These are phyloP conservation scores for Globisporangium paddicum DNA, from an alignment of 352 stramenopile genomes.

Conservation along the genomic window DNA sequence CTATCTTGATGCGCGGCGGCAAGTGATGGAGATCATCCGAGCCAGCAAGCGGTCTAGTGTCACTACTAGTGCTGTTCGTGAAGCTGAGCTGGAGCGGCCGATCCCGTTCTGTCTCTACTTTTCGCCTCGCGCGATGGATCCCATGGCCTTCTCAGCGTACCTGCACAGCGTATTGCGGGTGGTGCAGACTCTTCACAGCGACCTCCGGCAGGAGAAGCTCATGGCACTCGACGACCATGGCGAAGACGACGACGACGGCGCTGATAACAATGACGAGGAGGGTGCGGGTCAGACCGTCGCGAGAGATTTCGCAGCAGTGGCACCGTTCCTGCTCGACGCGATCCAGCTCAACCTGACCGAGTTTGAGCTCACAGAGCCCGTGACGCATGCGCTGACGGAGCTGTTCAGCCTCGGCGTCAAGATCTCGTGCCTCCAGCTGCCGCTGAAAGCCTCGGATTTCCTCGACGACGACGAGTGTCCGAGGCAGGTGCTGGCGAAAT, in stretches of 20 bases:
- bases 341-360: conserved; percentile 33
- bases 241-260: background rate
- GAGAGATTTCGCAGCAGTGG: background rate
- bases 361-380: conserved; percentile 29
- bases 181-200: conserved; percentile 4
- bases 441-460: conserved; percentile 28
- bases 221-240: background rate
- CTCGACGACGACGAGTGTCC: conserved; percentile 27
- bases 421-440: conserved; percentile 26
- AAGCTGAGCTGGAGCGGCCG: background rate
- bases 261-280: background rate
- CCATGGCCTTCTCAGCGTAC: conserved; percentile 22
- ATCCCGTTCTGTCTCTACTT: conserved; percentile 34
- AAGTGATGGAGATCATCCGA: conserved; percentile 9
- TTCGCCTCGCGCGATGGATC: conserved; percentile 22
- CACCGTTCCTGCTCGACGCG: conserved; percentile 22
- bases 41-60: background rate
- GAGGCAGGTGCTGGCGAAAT: conserved; percentile 22
- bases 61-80: background rate
- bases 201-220: background rate
- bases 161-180: conserved; percentile 23
- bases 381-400: conserved; percentile 16
- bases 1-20: conserved; percentile 12
- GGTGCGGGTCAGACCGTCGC: background rate
- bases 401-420: conserved; percentile 18